Base-by-base conservation (phyloP, 345 rosid species). In the Bruguiera gymnorhiza region DNA sequence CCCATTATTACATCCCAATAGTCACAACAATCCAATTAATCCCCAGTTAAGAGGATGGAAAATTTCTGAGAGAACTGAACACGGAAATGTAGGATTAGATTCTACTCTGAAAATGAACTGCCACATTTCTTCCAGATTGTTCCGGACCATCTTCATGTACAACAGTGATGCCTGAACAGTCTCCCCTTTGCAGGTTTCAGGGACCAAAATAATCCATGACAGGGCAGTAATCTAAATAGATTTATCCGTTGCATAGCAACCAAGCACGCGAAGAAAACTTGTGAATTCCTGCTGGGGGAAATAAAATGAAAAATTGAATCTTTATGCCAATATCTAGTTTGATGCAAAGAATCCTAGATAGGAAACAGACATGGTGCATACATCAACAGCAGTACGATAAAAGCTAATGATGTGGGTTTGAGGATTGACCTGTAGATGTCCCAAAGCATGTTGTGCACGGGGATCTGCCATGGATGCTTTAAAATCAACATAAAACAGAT, bases 401-500 rank as follows among this genome's bases (percentile, higher is more conserved):
- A 8, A n/a, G 29, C 59, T 20, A 10, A 54, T 0, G 1, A 36
- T 19, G 36, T 5, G n/a, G n/a, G 24, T 34, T 23, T 9, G 36
- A 39, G 50, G 34, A 54, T 84, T 56, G 51, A 90, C 99, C 98
- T 88, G 92, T 75, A 95, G 77, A 83, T 88, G 89, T 73, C 79
- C 86, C 75, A 95, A 76, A 48, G 99, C 94, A 68, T 76, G 65
- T 73, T 92, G 99, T 21, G 93, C 92, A 65, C 94, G 89, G 1
- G 76, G 68, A 27, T 95, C 99, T 37, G 99, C 98, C 97, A 92
- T 90, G 23, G 99, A 95, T 48, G 99, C 98, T 78, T 90, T 94
- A 69, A 95, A 88, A 68, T 95, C 99, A 13, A 88, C 78, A 76
- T 85, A 92, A 74, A 95, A 95, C 21, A 95, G 85, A 82, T 92